A percentile compares a stretch with the other conserved stretches of the same genome.
These are phyloP conservation scores for Erythrophleum ivorense DNA, from an alignment of 331 rosid genomes.

Conservation along the genomic window DNA sequence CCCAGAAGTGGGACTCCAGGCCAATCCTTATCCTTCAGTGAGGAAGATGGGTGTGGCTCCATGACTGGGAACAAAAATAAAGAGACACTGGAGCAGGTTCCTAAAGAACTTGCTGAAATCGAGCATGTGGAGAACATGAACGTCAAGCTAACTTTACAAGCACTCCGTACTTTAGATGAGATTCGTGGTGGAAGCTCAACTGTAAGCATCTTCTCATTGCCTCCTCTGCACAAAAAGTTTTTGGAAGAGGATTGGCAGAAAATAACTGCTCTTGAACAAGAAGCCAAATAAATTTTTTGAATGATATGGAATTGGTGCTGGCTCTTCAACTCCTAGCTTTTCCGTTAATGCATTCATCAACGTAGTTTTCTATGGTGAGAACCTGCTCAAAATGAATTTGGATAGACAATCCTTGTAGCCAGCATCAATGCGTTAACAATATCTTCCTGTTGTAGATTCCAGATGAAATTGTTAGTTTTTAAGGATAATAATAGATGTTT, in stretches of 20 bases:
- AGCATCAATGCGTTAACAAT: conserved; percentile 15
- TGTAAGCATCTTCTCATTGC: conserved; percentile 68
- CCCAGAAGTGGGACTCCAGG: conserved; percentile 41
- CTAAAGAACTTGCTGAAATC: conserved; percentile 75
- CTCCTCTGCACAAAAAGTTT: conserved; percentile 59
- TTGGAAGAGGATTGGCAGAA: conserved; percentile 51
- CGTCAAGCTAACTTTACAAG: conserved; percentile 65
- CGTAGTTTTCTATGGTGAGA: conserved; percentile 30
- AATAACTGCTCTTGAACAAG: conserved; percentile 35
- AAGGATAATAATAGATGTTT: conserved; percentile 9
- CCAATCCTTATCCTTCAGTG: conserved; percentile 41
- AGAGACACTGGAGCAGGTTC: conserved; percentile 53
- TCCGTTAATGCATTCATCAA: conserved; percentile 17
- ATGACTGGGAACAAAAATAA: conserved; percentile 38
- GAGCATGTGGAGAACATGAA: conserved; percentile 72
- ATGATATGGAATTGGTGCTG: conserved; percentile 33
- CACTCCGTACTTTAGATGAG: conserved; percentile 66
- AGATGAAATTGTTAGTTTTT: conserved; percentile 18
- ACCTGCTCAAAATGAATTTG: conserved; percentile 10
- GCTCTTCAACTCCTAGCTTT: conserved; percentile 14
- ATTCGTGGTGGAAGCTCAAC: conserved; percentile 84
- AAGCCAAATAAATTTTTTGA: conserved; percentile 30
- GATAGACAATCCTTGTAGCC: conserved; percentile 22
- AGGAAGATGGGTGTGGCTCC: conserved; percentile 51
- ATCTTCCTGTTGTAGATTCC: conserved; percentile 15